phyloP scores from a whole-genome alignment of 2,329 filamentous ascomycete species.

The Colletotrichum cordylinicola region DNA sequence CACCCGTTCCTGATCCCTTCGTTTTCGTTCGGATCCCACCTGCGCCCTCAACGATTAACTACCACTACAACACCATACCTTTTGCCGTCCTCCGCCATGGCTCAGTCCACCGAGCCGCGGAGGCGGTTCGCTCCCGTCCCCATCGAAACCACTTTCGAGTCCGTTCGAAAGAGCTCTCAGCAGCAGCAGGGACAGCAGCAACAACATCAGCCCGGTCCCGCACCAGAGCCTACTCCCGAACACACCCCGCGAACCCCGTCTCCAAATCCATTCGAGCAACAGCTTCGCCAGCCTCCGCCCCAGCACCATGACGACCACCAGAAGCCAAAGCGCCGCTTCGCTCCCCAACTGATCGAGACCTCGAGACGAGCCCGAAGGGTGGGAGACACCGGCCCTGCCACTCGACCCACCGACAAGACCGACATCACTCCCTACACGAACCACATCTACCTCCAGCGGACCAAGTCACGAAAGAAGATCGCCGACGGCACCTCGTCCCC shows the following conservation, averaged over 20 bases:
- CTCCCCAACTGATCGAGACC: constrained; percentile 83
- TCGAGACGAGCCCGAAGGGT: constrained; percentile 73
- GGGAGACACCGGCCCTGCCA: constrained; percentile 67
- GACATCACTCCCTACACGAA: constrained; percentile 71
- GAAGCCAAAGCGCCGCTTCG: constrained; percentile 57
- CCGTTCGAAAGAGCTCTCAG: constrained; percentile 47
- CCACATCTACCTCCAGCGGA: constrained; percentile 60
- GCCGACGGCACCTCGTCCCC: constrained; percentile 23
- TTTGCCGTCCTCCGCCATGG: constrained; percentile 35
- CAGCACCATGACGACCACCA: constrained; percentile 22
- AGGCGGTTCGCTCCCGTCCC: constrained; percentile 72
- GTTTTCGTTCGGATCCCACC: constrained; percentile 1
- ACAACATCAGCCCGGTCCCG: constrained; percentile 46
- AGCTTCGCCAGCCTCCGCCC: constrained; percentile 21
- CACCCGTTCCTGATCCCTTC: not conserved
- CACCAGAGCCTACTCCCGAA: constrained; percentile 63
- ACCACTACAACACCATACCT: not conserved
- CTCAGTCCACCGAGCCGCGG: constrained; percentile 46
- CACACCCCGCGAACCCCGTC: constrained; percentile 57
- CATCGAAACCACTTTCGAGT: constrained; percentile 74
- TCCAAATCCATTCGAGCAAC: constrained; percentile 33
- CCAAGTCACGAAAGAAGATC: constrained; percentile 45
- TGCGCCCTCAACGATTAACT: not conserved
- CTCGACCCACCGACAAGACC: constrained; percentile 72
- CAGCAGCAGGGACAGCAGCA: constrained; percentile 11